phyloP scores from a whole-genome alignment of 148 eudicot genomes.

The Heliosperma pusillum region DNA sequence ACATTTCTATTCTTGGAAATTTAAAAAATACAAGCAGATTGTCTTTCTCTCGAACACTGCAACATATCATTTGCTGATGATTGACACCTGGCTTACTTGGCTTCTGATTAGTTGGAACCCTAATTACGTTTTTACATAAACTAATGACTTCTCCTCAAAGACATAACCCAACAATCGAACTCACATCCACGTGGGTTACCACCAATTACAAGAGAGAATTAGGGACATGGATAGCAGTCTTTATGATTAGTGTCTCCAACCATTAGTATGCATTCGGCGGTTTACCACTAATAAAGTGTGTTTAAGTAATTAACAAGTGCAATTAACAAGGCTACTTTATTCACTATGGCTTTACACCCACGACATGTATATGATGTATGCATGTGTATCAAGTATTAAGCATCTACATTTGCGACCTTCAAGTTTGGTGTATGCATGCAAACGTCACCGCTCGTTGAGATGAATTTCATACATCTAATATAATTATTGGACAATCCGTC shows the following conservation, averaged over 20 bases:
- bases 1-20: conserved; percentile 35
- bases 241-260: conserved; percentile 35
- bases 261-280: conserved; percentile 19
- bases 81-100: conserved; percentile 26
- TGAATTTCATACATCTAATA: too few relatives aligned
- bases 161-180: conserved; percentile 27
- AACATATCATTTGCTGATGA: conserved; percentile 32
- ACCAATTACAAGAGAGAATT: conserved; percentile 31
- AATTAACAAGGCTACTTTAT: conserved; percentile 10
- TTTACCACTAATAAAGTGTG: conserved; percentile 10
- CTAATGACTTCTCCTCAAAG: neutral
- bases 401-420: too few relatives aligned
- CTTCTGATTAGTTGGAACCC: conserved; percentile 23
- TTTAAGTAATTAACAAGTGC: neutral
- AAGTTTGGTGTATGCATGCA: too few relatives aligned
- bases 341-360: conserved; percentile 8
- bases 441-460: too few relatives aligned
- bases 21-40: conserved; percentile 15
- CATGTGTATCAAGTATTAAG: neutral
- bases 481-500: too few relatives aligned
- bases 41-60: conserved; percentile 14
- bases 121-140: neutral
- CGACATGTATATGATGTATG: neutral
- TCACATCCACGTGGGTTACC: conserved; percentile 44
- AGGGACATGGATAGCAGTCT: conserved; percentile 27